These are phyloP conservation scores for Brasenia schreberi DNA, from an alignment of 164 flowering plant genomes.

Conservation along the genomic window DNA sequence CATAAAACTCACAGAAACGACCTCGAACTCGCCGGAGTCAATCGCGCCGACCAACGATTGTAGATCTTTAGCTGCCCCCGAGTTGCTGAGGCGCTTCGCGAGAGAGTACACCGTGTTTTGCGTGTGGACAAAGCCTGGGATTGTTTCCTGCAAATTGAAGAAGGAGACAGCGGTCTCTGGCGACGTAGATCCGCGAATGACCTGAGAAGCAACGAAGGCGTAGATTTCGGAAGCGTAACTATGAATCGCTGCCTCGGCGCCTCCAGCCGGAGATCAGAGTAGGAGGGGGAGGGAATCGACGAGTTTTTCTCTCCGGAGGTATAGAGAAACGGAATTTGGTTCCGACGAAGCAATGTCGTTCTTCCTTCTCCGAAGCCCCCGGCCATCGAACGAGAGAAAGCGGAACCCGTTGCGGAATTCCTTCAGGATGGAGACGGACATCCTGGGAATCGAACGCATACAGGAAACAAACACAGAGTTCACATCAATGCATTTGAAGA, in stretches of 20 bases:
- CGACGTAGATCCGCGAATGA: slow-evolving; percentile 66
- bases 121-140: slow-evolving; percentile 34
- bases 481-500: too few relatives aligned
- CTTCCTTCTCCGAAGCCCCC: background rate
- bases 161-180: slow-evolving; percentile 55
- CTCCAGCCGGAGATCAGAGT: slow-evolving; percentile 42
- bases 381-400: background rate
- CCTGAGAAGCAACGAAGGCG: slow-evolving; percentile 61
- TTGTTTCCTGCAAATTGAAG: slow-evolving; percentile 27
- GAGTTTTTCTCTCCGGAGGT: slow-evolving; percentile 66
- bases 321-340: slow-evolving; percentile 23
- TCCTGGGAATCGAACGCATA: background rate
- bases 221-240: slow-evolving; percentile 19
- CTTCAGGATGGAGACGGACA: background rate
- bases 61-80: slow-evolving; percentile 30
- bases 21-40: slow-evolving; percentile 31
- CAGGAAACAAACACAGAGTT: background rate
- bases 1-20: slow-evolving; percentile 43
- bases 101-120: slow-evolving; percentile 39
- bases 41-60: slow-evolving; percentile 36
- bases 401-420: background rate
- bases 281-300: slow-evolving; percentile 56
- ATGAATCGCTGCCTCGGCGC: background rate
- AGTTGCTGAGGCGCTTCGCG: slow-evolving; percentile 55
- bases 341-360: background rate